Conservation (phyloP, 176 grass and related monocot genomes). For the Bromus sterilis region DNA sequence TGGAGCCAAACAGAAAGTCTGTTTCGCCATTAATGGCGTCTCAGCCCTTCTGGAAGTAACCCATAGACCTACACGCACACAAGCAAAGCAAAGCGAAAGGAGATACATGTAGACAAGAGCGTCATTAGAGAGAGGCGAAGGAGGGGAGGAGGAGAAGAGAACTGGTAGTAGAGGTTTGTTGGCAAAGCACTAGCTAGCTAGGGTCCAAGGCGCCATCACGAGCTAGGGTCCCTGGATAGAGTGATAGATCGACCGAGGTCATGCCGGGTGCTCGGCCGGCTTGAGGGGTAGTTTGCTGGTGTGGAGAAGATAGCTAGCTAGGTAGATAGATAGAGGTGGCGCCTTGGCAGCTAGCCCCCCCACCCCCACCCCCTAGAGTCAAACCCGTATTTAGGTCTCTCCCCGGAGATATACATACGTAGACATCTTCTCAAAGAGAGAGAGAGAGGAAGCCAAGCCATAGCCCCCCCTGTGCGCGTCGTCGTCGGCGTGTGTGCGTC, state of each 20-base stretch:
- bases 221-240: conserved; percentile 35
- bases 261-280: neutral
- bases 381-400: conserved; percentile 44
- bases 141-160: neutral
- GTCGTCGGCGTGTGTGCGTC: neutral
- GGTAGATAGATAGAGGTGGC: conserved; percentile 12
- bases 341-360: conserved; percentile 23
- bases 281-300: conserved; percentile 33
- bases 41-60: conserved; percentile 28
- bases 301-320: conserved; percentile 20
- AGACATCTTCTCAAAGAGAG: neutral
- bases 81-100: neutral
- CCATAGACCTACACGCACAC: conserved; percentile 5
- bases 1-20: conserved; percentile 65
- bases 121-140: neutral
- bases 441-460: neutral
- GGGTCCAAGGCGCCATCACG: conserved; percentile 37
- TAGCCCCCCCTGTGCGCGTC: neutral
- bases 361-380: conserved; percentile 21
- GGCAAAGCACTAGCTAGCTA: conserved; percentile 31
- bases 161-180: conserved; percentile 36
- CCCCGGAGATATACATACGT: conserved; percentile 1
- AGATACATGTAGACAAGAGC: neutral
- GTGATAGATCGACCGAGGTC: conserved; percentile 24
- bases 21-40: conserved; percentile 59